A percentile compares a stretch with the other conserved stretches of the same genome.
Conservation (phyloP, 257 asterid genomes). For the Solanum chmielewskii region DNA sequence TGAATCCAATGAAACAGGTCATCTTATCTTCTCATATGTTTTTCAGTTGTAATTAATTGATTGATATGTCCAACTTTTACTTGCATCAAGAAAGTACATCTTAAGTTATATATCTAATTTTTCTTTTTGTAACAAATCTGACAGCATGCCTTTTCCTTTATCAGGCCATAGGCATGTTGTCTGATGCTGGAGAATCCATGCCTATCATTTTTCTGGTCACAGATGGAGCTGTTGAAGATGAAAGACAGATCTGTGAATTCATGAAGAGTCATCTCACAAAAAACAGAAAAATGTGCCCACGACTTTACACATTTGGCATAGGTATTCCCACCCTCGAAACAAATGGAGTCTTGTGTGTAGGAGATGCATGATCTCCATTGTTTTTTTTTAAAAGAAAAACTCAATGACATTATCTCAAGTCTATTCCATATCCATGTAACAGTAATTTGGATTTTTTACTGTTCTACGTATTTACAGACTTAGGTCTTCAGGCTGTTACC, state of each 20-base stretch:
- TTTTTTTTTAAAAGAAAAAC: not conserved
- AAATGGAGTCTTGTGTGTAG: not conserved
- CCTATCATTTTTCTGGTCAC: constrained; percentile 74
- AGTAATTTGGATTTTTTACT: not conserved
- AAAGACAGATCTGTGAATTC: constrained; percentile 60
- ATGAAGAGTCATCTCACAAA: constrained; percentile 38
- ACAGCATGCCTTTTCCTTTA: not conserved
- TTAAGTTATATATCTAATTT: not conserved
- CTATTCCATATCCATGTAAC: not conserved
- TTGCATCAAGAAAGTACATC: not conserved
- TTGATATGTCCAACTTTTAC: not conserved
- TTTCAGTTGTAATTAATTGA: not conserved
- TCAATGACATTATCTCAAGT: not conserved
- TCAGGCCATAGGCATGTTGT: constrained; percentile 75
- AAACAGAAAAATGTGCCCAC: constrained; percentile 40
- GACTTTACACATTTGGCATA: constrained; percentile 79
- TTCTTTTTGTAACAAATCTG: not conserved
- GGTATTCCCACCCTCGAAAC: constrained; percentile 23
- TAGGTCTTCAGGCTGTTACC: not conserved
- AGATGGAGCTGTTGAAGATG: constrained; percentile 91
- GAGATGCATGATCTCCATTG: not conserved
- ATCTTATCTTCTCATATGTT: not conserved
- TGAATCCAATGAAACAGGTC: constrained; percentile 57
- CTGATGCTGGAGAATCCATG: constrained; percentile 34
- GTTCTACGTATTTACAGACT: not conserved